A percentile compares a stretch with the other conserved stretches of the same genome.
phyloP scores from a whole-genome alignment of 2,329 filamentous ascomycete species.

The Pseudocercospora cruenta region DNA sequence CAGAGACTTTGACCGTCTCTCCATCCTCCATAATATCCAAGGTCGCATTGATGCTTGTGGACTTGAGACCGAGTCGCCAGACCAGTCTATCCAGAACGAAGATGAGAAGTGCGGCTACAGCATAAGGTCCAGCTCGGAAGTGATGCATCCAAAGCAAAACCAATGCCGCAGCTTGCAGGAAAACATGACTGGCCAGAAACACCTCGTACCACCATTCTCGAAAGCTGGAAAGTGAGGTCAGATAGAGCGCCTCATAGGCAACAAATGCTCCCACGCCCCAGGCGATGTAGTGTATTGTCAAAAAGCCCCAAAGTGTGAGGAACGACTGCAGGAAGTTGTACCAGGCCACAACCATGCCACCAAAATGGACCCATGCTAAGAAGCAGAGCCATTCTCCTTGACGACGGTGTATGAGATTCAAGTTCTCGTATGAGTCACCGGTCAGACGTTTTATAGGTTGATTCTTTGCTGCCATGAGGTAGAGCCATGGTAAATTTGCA shows the following conservation, averaged over 20 bases:
- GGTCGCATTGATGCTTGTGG: constrained; percentile 52
- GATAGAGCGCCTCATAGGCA: constrained; percentile 64
- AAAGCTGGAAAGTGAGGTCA: constrained; percentile 64
- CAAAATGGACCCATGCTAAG: constrained; percentile 60
- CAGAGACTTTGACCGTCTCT: constrained; percentile 57
- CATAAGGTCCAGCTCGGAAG: constrained; percentile 56
- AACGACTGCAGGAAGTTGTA: constrained; percentile 51
- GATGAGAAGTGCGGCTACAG: constrained; percentile 57
- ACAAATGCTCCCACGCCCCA: constrained; percentile 60
- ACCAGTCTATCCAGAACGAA: constrained; percentile 62
- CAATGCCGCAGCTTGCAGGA: constrained; percentile 60
- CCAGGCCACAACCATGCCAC: constrained; percentile 60
- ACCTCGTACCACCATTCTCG: constrained; percentile 65
- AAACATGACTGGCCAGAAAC: constrained; percentile 62
- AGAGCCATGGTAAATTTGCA: constrained; percentile 59
- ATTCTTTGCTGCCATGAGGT: constrained; percentile 68
- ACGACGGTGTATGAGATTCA: constrained; percentile 68
- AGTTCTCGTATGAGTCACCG: constrained; percentile 66
- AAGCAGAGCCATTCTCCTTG: constrained; percentile 66
- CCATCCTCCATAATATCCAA: constrained; percentile 60
- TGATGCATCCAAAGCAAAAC: constrained; percentile 65
- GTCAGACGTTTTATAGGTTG: constrained; percentile 65
- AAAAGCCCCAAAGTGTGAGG: constrained; percentile 54
- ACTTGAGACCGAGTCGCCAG: constrained; percentile 60
- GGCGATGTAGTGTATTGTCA: constrained; percentile 57